These are phyloP conservation scores for Metschnikowia orientalis DNA, from an alignment of 805 yeast genomes.

Conservation along the genomic window DNA sequence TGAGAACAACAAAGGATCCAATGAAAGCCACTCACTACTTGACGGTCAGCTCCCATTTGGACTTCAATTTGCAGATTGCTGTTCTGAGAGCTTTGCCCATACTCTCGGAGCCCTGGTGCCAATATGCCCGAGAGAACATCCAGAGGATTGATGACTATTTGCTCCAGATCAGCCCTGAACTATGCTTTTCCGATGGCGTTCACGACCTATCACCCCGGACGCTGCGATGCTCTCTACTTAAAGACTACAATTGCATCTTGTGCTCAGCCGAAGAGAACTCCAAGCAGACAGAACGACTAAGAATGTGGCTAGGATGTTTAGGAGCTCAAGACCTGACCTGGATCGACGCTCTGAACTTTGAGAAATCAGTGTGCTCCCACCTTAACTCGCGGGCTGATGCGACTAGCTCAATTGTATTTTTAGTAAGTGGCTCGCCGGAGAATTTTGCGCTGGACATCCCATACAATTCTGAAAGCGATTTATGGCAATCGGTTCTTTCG, in stretches of 20 bases:
- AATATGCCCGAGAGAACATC: conserved; percentile 13
- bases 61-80: conserved; percentile 19
- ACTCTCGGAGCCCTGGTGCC: conserved; percentile 24
- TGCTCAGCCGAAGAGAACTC: background rate
- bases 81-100: conserved; percentile 29
- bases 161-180: conserved; percentile 10
- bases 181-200: conserved; percentile 15
- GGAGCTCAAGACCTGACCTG: background rate
- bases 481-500: conserved; percentile 13
- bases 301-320: background rate
- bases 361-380: too few species aligned
- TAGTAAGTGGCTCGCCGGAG: background rate
- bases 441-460: too few species aligned
- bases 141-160: conserved; percentile 23
- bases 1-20: conserved; percentile 18
- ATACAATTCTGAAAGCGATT: conserved; percentile 5
- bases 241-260: conserved; percentile 7
- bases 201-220: conserved; percentile 12
- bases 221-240: conserved; percentile 17
- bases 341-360: too few species aligned
- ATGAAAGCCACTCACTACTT: conserved; percentile 23
- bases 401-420: background rate
- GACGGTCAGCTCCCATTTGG: conserved; percentile 13
- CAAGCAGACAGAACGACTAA: background rate
- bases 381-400: too few species aligned